Evolutionary conservation across 2,329 filamentous ascomycete species (phyloP).

Genomic region (Onygena corvina): DNA sequence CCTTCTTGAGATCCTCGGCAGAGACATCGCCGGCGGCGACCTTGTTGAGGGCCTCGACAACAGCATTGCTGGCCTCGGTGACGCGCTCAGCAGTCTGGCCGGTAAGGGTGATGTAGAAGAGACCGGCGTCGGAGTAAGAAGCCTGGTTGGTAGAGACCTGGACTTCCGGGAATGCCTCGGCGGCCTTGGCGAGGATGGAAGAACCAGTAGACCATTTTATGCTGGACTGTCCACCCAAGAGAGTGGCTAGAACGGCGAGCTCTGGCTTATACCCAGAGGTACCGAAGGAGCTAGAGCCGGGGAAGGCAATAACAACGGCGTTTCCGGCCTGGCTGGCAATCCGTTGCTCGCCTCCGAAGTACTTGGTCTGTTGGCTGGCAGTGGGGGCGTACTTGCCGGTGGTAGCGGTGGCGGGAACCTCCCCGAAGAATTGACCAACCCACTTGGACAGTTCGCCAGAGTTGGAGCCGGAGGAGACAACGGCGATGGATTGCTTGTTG

Average conservation of each 20-base stretch:
- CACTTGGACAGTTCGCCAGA: conserved; percentile 69
- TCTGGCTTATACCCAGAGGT: conserved; percentile 72
- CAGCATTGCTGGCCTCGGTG: conserved; percentile 58
- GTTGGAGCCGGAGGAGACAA: conserved; percentile 79
- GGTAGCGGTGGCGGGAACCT: conserved; percentile 43
- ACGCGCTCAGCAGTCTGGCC: conserved; percentile 59
- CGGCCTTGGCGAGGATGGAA: conserved; percentile 73
- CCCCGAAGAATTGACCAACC: conserved; percentile 84
- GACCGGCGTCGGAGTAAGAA: conserved; percentile 86
- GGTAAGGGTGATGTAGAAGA: conserved; percentile 69
- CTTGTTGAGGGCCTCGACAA: conserved; percentile 70
- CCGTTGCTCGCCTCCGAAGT: conserved; percentile 91
- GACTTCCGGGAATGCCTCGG: conserved; percentile 53
- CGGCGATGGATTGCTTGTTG: conserved; percentile 76
- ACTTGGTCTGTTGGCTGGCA: conserved; percentile 55
- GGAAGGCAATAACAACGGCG: conserved; percentile 81
- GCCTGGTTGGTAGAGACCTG: conserved; percentile 62
- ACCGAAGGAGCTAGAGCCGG: conserved; percentile 66
- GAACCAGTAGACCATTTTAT: conserved; percentile 97
- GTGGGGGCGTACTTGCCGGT: conserved; percentile 43
- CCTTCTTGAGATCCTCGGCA: conserved; percentile 83
- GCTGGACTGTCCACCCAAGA: conserved; percentile 78
- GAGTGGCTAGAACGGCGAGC: conserved; percentile 69
- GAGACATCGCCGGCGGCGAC: conserved; percentile 62
- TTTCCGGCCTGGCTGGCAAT: conserved; percentile 66